Evolutionary conservation across 2,329 filamentous ascomycete species (phyloP).

Genomic region (Diaporthe batatas): DNA sequence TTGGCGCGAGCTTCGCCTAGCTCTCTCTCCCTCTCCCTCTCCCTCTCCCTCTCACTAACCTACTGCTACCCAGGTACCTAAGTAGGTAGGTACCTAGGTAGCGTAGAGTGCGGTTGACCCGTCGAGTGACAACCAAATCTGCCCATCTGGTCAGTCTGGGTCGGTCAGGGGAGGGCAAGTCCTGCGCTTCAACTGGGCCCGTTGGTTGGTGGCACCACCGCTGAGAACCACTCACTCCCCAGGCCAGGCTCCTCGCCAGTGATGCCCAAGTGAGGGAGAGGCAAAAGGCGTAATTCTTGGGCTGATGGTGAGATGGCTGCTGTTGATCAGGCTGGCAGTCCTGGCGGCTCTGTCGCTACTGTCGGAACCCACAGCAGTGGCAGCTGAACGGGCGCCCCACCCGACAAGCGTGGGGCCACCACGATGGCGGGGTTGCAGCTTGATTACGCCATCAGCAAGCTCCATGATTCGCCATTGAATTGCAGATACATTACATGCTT

Average conservation of each 20-base stretch:
- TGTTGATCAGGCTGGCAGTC: background rate
- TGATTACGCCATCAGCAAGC: conserved; percentile 40
- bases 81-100: too few species aligned
- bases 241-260: background rate
- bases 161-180: conserved; percentile 14
- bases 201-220: conserved; percentile 19
- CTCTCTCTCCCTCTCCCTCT: background rate
- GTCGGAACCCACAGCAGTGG: conserved; percentile 14
- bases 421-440: conserved; percentile 35
- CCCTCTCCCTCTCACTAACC: too few species aligned
- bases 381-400: background rate
- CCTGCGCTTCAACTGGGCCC: background rate
- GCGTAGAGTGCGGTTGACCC: too few species aligned
- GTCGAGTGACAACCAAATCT: too few species aligned
- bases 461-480: conserved; percentile 35
- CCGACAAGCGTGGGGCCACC: conserved; percentile 21
- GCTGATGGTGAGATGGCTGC: conserved; percentile 38
- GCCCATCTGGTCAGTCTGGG: background rate
- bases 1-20: conserved; percentile 1
- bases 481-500: too few species aligned
- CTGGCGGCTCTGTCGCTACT: background rate
- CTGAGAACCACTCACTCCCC: too few species aligned
- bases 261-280: background rate
- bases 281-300: conserved; percentile 36
- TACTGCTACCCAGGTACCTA: too few species aligned